Conservation (phyloP, 2,329 filamentous ascomycete species). For the Xylogone sp. region DNA sequence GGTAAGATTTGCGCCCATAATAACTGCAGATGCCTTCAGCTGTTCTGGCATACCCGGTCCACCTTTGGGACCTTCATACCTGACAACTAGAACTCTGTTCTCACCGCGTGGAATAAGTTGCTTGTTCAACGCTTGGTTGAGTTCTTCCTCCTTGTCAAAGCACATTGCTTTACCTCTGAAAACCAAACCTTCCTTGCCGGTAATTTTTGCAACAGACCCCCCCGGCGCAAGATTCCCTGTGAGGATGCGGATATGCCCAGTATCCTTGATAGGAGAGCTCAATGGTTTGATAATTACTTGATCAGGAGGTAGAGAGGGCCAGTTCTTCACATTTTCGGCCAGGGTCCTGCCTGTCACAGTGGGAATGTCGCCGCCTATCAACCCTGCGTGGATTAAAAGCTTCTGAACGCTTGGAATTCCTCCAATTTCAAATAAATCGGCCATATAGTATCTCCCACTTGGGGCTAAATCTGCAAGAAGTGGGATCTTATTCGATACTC, state of each 20-base stretch:
- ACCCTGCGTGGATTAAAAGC: slow-evolving; percentile 69
- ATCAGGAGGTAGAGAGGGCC: slow-evolving; percentile 71
- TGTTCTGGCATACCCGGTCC: slow-evolving; percentile 97
- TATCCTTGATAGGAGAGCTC: slow-evolving; percentile 71
- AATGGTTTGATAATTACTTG: slow-evolving; percentile 82
- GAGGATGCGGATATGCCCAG: slow-evolving; percentile 85
- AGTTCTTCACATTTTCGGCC: slow-evolving; percentile 73
- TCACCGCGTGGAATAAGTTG: slow-evolving; percentile 68
- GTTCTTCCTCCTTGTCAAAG: slow-evolving; percentile 79
- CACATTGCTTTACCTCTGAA: slow-evolving; percentile 80
- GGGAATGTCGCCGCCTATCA: slow-evolving; percentile 73
- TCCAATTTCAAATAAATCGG: slow-evolving; percentile 81
- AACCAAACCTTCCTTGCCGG: slow-evolving; percentile 82
- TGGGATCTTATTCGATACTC: slow-evolving; percentile 65
- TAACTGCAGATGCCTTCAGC: slow-evolving; percentile 79
- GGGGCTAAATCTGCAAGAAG: slow-evolving; percentile 73
- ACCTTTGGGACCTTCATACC: slow-evolving; percentile 91
- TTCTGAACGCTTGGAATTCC: slow-evolving; percentile 85
- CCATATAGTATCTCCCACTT: slow-evolving; percentile 80
- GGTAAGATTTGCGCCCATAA: slow-evolving; percentile 86
- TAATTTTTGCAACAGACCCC: slow-evolving; percentile 93
- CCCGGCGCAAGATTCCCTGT: slow-evolving; percentile 83
- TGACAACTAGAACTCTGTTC: slow-evolving; percentile 84
- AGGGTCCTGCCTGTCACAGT: slow-evolving; percentile 85
- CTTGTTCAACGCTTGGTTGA: slow-evolving; percentile 69